Base-by-base conservation (phyloP, 768 basidiomycete genomes). In the Tremella fuciformis region DNA sequence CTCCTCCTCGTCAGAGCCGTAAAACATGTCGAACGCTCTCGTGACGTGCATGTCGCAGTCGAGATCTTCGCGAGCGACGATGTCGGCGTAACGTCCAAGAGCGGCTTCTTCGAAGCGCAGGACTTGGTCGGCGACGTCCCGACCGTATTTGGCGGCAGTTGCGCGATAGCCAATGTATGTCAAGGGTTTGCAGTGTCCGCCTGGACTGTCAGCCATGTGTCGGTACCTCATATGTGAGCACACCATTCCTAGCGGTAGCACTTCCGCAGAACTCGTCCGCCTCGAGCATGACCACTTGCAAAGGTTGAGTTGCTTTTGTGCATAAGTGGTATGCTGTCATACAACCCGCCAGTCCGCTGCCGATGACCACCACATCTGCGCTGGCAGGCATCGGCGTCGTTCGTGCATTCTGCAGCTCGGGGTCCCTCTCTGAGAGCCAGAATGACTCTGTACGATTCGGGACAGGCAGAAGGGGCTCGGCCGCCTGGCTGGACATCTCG, bases 21-120 rank as follows among this genome's bases (percentile, higher is more conserved):
- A 61, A 38, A 52, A 70, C 7, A 63, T 49, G 37, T 73, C 71
- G 46, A 64, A 62, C 3, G 66, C 63, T 9, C 63, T 41, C 13
- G 63, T 68, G 39, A 65, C 58, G 38, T 64, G 63, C 60, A 65
- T 57, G 55, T 73, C 72, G 51, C 72, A 74, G 16, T 69, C 65
- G 46, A 74, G 64, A 13, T 60, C 41, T 53, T 74, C 69, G 38
- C 66, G 50, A n/a, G 54, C 18, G 53, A 74, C 67, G 48, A 74
- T 41, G n/a, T 59, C 47, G 50, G 58, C 63, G 50, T 68, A 68
- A 16, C 54, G 63, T 9, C 50, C 58, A 39, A 68, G 29, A 16
- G 63, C 63, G 24, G 57, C 57, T 13, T 61, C 58, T 56, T 68
- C 66, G 24, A 68, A 68, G 0, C 41, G 41, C 2, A 59, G 48